Evolutionary conservation across 495 filamentous ascomycete species (phyloP).

Genomic region (Apodospora peruviana): DNA sequence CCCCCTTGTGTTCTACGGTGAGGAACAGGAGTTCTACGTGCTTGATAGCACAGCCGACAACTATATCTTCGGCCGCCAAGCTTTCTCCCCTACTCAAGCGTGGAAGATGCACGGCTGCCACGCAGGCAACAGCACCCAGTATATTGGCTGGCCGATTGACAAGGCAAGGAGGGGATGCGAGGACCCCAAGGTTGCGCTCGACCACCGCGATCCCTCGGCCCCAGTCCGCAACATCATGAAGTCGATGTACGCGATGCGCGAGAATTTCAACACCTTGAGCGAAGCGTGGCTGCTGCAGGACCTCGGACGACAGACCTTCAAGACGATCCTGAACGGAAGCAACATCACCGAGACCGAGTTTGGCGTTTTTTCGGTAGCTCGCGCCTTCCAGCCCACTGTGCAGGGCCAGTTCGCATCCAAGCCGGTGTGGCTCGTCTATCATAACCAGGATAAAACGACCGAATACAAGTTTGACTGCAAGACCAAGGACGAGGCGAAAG

Average conservation of each 20-base stretch:
- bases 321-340: slow-evolving; percentile 53
- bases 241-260: slow-evolving; percentile 58
- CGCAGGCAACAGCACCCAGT: slow-evolving; percentile 35
- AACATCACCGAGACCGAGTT: slow-evolving; percentile 54
- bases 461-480: slow-evolving; percentile 58
- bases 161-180: slow-evolving; percentile 56
- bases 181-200: slow-evolving; percentile 55
- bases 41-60: slow-evolving; percentile 61
- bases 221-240: slow-evolving; percentile 55
- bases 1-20: slow-evolving; percentile 59
- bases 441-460: slow-evolving; percentile 57
- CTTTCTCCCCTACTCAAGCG: slow-evolving; percentile 58
- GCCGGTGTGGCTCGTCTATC: slow-evolving; percentile 60
- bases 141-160: slow-evolving; percentile 24
- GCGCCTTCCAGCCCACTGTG: slow-evolving; percentile 29
- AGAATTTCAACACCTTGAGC: slow-evolving; percentile 53
- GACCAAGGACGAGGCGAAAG: slow-evolving; percentile 31
- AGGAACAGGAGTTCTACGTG: slow-evolving; percentile 64
- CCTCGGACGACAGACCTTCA: slow-evolving; percentile 53
- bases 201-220: slow-evolving; percentile 49
- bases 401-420: slow-evolving; percentile 54
- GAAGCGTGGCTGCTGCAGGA: slow-evolving; percentile 57
- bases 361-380: slow-evolving; percentile 50
- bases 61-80: slow-evolving; percentile 62
- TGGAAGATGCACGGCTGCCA: slow-evolving; percentile 68